Evolutionary conservation across 2,329 filamentous ascomycete genomes (phyloP), one percentile per base, ranked within the genome.

Genomic region (Davidsoniella australis): DNA sequence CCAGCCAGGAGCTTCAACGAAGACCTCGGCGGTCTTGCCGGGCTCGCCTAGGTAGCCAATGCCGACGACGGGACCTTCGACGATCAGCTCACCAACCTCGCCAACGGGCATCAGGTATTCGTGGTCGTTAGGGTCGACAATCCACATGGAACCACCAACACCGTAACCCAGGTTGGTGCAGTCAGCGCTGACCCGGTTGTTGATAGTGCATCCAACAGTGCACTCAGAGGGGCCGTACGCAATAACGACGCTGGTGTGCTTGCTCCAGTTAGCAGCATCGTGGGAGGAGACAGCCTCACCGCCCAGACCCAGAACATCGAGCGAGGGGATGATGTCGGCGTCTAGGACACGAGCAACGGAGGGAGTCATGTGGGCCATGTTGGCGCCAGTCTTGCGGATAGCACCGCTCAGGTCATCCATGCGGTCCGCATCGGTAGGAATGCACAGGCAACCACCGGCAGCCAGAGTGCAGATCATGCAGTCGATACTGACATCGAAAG

Each of bases 21-120:
- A 82, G 0, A 68, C 69, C 20, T 68, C 67, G 2, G 66, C 66
- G 0, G 78, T 81, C 60, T 76, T 78, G 39, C 68, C 66, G 0
- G 66, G 64, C 50, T 80, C 72, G 46, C 71, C 71, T 18, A 80
- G 62, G 52, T 82, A 82, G 23, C 76, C 76, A 33, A 73, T 64
- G 8, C 75, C 76, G 2, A 82, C 72, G n/a, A 75, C 69, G 1
- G 75, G 75, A 0, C 74, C 74, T 53, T 73, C 72, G 12, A 77
- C 62, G 3, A 73, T 59, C n/a, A 75, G 61, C 57, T 75, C 72
- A 5, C 72, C 72, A 1, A 73, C 64, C 2, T 64, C 61, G 0
- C 71, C 71, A 0, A 72, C 59, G 0, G 70, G 68, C 4, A 68
- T 63, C 3, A 75, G 64, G 14, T 60, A 62, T 49, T 72, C 57